phyloP scores from a whole-genome alignment of 805 yeast genomes.

The Nakazawaea peltata region DNA sequence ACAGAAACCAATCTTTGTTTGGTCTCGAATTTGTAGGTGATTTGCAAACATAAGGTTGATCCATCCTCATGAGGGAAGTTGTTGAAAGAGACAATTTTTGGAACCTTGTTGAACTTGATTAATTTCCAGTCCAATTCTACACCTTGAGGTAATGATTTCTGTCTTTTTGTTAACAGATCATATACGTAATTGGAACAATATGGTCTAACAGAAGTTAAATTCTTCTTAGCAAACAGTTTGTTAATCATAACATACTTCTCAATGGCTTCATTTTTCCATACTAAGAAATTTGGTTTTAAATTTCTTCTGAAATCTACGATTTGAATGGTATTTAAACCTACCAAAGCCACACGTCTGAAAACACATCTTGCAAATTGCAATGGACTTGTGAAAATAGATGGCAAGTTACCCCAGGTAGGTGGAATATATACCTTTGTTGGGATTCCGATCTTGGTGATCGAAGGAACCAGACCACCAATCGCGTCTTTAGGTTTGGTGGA shows the following conservation, averaged over 20 bases:
- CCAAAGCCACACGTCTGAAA: conserved; percentile 55
- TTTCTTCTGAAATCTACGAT: conserved; percentile 36
- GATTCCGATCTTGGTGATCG: conserved; percentile 25
- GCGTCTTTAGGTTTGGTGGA: neutral
- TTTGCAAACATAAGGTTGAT: conserved; percentile 31
- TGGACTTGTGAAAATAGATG: conserved; percentile 35
- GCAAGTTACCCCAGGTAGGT: conserved; percentile 36
- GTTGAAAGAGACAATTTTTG: conserved; percentile 65
- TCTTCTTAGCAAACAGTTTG: conserved; percentile 63
- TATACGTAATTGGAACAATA: conserved; percentile 55
- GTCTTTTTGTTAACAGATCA: conserved; percentile 46
- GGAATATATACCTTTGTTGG: conserved; percentile 40
- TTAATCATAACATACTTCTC: conserved; percentile 73
- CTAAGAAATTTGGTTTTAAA: conserved; percentile 54
- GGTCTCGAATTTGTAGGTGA: conserved; percentile 56
- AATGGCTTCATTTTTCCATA: conserved; percentile 84
- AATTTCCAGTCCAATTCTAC: conserved; percentile 70
- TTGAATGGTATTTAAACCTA: conserved; percentile 57
- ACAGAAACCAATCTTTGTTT: conserved; percentile 48
- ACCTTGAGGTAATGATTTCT: conserved; percentile 46
- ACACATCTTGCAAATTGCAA: conserved; percentile 33
- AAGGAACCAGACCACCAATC: conserved; percentile 19
- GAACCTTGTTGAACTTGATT: conserved; percentile 57
- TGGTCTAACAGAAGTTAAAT: conserved; percentile 37
- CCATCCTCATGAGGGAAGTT: conserved; percentile 36